Base-by-base conservation (phyloP, 495 filamentous ascomycete genomes). In the Penicillium macrosclerotiorum region DNA sequence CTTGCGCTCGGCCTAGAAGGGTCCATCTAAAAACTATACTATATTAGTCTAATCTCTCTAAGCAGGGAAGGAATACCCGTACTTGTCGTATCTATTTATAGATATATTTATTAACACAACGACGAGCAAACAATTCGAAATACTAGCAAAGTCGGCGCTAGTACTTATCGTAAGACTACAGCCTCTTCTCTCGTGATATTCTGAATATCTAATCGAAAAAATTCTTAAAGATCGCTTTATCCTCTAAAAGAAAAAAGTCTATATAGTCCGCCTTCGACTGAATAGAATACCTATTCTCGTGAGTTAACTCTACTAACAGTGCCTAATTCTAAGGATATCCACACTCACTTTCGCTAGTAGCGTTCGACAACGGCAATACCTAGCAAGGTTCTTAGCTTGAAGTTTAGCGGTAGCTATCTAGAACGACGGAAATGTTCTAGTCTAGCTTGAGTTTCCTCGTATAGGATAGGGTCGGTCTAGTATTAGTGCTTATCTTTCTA, bases 381-480 rank as follows among this genome's bases (percentile, higher is more conserved):
- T 61, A 38, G 2, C 12, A 61, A 42, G 1, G 51, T 66, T 37
- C 39, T 63, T 17, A 34, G 52, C 39, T 61, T 63, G 35, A 53
- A 66, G 31, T 63, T 63, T 48, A 41, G 55, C 42, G 54, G 57
- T 8, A 66, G 58, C 57, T 37, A 64, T 66, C 57, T 33, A 43
- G 52, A 29, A 45, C 47, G 49, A 13, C 47, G 31, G 41, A 56
- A 58, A 52, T 66, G 24, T 37, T 66, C 44, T 6, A 66, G 53
- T 48, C 60, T 60, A 3, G 56, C 45, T 60, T 42, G 41, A 57
- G 55, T 61, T 46, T 60, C 52, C 46, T 63, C 49, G 37, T 42
- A 61, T 45, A 67, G 58, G 27, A 67, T 64, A 29, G 61, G 58
- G 31, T 64, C 44, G 42, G 60, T 60, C 63, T 42, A 67, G 51